phyloP scores from a whole-genome alignment of 176 grass and related monocot species.

The Paspalum vaginatum region DNA sequence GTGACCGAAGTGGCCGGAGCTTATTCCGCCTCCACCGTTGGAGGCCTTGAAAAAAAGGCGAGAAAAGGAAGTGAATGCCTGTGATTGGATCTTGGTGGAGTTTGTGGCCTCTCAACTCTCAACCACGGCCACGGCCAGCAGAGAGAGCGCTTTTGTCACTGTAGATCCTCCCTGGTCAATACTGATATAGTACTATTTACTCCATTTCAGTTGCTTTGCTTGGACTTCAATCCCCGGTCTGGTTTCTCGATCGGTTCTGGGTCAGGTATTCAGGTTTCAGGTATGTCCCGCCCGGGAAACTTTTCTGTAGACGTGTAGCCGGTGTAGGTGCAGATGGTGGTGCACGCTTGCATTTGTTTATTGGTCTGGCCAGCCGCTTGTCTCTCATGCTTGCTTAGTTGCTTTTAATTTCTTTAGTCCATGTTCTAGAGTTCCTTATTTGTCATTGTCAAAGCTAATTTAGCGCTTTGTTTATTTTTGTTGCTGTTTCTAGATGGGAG shows the following conservation, averaged over 20 bases:
- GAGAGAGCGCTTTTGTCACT: slow-evolving; percentile 15
- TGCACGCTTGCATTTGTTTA: slow-evolving; percentile 23
- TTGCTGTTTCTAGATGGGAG: not conserved
- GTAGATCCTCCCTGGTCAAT: not conserved
- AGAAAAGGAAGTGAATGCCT: slow-evolving; percentile 44
- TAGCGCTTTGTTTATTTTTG: not conserved
- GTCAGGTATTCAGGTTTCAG: slow-evolving; percentile 3
- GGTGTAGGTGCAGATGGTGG: slow-evolving; percentile 15
- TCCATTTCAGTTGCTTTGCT: not conserved
- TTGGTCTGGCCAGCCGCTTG: slow-evolving; percentile 14
- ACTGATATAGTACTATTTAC: not conserved
- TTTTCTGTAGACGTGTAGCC: not conserved
- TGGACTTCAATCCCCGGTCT: not conserved
- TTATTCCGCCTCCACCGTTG: slow-evolving; percentile 66
- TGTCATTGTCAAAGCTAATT: slow-evolving; percentile 26
- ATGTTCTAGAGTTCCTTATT: not conserved
- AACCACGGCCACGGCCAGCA: not conserved
- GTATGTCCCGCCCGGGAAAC: not conserved
- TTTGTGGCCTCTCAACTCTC: slow-evolving; percentile 57
- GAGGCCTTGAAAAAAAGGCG: slow-evolving; percentile 41
- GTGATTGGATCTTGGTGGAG: slow-evolving; percentile 60
- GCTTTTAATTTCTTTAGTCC: slow-evolving; percentile 25
- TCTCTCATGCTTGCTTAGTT: not conserved
- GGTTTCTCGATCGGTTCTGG: not conserved
- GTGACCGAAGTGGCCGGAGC: slow-evolving; percentile 44